Evolutionary conservation across 768 basidiomycete genomes (phyloP).

Genomic region (Sistotremastrum niveocremeum): DNA sequence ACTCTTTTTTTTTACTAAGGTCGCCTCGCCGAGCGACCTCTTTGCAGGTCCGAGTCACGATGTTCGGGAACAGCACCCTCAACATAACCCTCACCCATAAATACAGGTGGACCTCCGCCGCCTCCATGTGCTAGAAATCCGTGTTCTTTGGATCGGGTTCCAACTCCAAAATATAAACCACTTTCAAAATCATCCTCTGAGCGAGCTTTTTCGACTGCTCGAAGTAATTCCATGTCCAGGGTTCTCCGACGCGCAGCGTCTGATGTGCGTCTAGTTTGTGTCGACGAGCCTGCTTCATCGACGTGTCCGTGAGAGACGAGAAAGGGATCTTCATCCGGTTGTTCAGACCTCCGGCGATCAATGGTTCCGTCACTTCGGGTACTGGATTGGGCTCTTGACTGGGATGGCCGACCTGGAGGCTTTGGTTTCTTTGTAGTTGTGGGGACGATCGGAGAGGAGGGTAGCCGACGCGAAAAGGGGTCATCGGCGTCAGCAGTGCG

Average conservation of each 20-base stretch:
- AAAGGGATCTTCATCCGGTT: too few species aligned
- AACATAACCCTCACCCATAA: conserved; percentile 57
- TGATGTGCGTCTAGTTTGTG: too few species aligned
- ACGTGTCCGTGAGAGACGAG: too few species aligned
- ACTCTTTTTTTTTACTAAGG: too few species aligned
- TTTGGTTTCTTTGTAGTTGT: conserved; percentile 38
- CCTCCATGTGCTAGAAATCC: conserved; percentile 70
- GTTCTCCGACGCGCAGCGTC: conserved; percentile 31
- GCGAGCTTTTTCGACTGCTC: conserved; percentile 15
- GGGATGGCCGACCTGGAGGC: conserved; percentile 34
- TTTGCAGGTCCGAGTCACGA: too few species aligned
- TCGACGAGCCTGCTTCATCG: too few species aligned
- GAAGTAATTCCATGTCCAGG: conserved; percentile 52
- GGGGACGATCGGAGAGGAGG: conserved; percentile 48
- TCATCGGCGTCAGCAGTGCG: conserved; percentile 9
- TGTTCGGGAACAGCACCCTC: conserved; percentile 26
- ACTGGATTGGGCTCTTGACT: too few species aligned
- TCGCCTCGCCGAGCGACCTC: too few species aligned
- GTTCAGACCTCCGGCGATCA: too few species aligned
- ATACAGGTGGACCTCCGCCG: conserved; percentile 55
- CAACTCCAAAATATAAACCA: conserved; percentile 38
- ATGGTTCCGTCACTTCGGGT: too few species aligned
- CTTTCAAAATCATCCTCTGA: conserved; percentile 29
- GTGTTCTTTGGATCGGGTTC: conserved; percentile 34
- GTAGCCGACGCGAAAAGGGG: conserved; percentile 46